Percentiles rank a stretch among this genome's conserved stretches.
Evolutionary conservation across 2,329 filamentous ascomycete genomes (phyloP).

Genomic region (Graphilbum ipis-grandicollis): DNA sequence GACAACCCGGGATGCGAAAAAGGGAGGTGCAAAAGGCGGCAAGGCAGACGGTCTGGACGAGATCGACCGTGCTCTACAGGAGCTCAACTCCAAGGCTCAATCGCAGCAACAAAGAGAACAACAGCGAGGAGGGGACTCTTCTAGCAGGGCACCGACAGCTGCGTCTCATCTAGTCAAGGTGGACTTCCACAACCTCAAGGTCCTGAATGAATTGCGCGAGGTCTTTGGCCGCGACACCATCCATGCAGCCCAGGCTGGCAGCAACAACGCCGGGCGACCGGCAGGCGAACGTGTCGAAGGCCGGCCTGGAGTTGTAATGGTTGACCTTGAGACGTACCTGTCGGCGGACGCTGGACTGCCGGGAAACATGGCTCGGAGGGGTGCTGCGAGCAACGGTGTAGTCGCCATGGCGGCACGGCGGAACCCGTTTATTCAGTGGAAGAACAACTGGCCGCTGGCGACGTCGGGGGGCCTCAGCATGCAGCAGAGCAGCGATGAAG

Average conservation of each 20-base stretch:
- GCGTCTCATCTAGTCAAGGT: conserved; percentile 23
- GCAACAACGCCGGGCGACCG: conserved; percentile 18
- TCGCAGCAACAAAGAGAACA: background rate
- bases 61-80: conserved; percentile 35
- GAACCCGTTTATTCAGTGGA: conserved; percentile 74
- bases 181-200: conserved; percentile 58
- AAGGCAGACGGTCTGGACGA: conserved; percentile 21
- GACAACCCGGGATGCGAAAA: too few species aligned
- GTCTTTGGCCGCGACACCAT: conserved; percentile 40
- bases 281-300: conserved; percentile 10
- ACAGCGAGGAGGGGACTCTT: too few species aligned
- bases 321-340: conserved; percentile 39
- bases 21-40: background rate
- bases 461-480: conserved; percentile 72
- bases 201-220: conserved; percentile 73
- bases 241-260: conserved; percentile 31
- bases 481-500: conserved; percentile 16
- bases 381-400: conserved; percentile 28
- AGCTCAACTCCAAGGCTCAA: conserved; percentile 21
- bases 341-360: conserved; percentile 9
- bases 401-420: conserved; percentile 54
- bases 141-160: background rate
- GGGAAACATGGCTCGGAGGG: background rate
- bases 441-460: conserved; percentile 70
- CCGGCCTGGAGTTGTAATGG: conserved; percentile 18